Conservation (phyloP, 768 basidiomycete species). For the Boletus reticuloceps region DNA sequence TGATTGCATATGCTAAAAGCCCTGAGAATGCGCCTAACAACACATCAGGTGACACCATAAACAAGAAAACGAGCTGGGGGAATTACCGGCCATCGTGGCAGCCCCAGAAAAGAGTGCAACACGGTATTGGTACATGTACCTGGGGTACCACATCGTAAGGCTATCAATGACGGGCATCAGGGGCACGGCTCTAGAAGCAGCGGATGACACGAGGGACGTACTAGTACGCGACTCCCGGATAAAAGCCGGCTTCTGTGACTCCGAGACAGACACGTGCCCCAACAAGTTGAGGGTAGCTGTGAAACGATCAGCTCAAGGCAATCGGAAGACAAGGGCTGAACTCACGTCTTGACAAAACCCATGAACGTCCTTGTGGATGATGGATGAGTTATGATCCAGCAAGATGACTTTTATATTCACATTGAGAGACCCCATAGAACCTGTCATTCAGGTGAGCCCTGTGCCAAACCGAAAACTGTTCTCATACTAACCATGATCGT, state of each 20-base stretch:
- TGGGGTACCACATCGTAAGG: constrained; percentile 4
- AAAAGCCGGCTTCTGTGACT: constrained; percentile 2
- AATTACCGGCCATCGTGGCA: not conserved
- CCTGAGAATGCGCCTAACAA: constrained; percentile 1
- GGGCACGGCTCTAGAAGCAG: too few species aligned
- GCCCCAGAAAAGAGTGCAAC: constrained; percentile 3
- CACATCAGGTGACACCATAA: not conserved
- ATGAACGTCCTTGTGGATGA: not conserved
- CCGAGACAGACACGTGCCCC: not conserved
- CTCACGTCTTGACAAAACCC: constrained; percentile 2
- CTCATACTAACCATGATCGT: not conserved
- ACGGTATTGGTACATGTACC: constrained; percentile 4
- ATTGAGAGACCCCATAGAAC: not conserved
- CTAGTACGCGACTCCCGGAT: constrained; percentile 1
- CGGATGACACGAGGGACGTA: not conserved
- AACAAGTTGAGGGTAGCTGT: constrained; percentile 1
- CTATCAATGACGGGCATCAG: not conserved
- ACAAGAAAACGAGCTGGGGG: not conserved
- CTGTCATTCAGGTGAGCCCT: not conserved
- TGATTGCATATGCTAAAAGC: constrained; percentile 1
- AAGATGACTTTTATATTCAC: not conserved
- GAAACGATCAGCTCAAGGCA: not conserved
- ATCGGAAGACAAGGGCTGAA: not conserved
- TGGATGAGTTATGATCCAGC: not conserved
- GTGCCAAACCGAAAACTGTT: not conserved